Conservation (phyloP, 768 basidiomycete species). For the Rhizopogon vesiculosus region DNA sequence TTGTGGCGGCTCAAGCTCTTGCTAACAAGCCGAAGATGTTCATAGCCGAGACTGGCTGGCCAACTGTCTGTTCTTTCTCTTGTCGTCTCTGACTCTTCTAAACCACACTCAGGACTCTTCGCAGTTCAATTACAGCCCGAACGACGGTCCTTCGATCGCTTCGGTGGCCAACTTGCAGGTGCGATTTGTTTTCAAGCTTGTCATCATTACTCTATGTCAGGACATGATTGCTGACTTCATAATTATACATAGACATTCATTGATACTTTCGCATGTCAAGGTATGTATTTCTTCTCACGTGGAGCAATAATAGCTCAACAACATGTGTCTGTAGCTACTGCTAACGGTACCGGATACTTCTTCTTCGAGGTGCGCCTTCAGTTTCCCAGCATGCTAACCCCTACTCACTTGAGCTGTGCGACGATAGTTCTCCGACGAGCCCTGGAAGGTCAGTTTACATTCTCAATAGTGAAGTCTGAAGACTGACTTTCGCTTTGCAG, state of each 20-base stretch:
- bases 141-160: slow-evolving; percentile 66
- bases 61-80: slow-evolving; percentile 45
- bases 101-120: slow-evolving; percentile 46
- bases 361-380: slow-evolving; percentile 63
- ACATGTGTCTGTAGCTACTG: slow-evolving; percentile 51
- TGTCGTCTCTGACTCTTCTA: neutral
- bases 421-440: slow-evolving; percentile 64
- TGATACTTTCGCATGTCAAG: slow-evolving; percentile 75
- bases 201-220: neutral
- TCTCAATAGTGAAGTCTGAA: neutral
- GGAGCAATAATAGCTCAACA: slow-evolving; percentile 1
- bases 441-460: slow-evolving; percentile 61
- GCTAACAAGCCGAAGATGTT: slow-evolving; percentile 77
- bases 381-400: neutral
- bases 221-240: slow-evolving; percentile 5
- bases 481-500: slow-evolving; percentile 25
- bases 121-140: slow-evolving; percentile 45
- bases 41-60: slow-evolving; percentile 95
- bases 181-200: neutral
- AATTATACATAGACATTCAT: slow-evolving; percentile 57
- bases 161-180: slow-evolving; percentile 59
- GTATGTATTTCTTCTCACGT: slow-evolving; percentile 9
- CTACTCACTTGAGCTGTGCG: neutral
- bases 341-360: slow-evolving; percentile 81
- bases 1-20: slow-evolving; percentile 47